Evolutionary conservation across 2,329 filamentous ascomycete genomes (phyloP), one percentile per base, ranked within the genome.

Genomic region (Neonectria faginata): DNA sequence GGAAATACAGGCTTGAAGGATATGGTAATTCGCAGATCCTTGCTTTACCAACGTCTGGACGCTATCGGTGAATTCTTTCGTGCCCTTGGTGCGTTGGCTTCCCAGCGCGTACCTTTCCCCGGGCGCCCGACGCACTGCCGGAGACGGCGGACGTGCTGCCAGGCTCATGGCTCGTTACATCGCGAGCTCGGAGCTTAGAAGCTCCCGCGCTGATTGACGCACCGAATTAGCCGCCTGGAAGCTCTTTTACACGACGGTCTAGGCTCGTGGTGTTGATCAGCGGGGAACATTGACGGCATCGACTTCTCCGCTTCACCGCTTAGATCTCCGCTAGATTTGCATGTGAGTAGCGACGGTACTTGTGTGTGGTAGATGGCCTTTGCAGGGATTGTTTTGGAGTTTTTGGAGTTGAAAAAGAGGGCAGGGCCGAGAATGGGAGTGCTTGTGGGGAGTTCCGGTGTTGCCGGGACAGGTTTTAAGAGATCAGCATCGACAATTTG

Each of bases 181-280:
- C 59, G 55, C 22, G 56, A 18, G 54, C 66, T 67, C 78, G 73
- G 16, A 71, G 64, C 39, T 73, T 75, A 18, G 72, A 44, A 22
- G 73, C 74, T 5, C 76, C 78, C 1, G 45, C 73, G 1, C 77
- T 77, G 31, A 67, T 63, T 44, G 31, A 47, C 53, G 53, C 60
- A 47, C 53, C 44, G 45, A 47, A 25, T 16, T n/a, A 11, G 57
- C n/a, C 27, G 41, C 20, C 14, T 10, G 25, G 50, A 5, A 52
- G 50, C 27, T 18, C 2, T 55, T 33, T 16, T 36, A 16, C 36
- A n/a, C 5, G 1, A 27, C 20, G 27, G 6, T 56, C 27, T 25
- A 27, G 53, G 33, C 18, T 52, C n/a, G 39, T 44, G 29, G 47
- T 39, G 27, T 2, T 14, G 48, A 39, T 36, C 41, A 44, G 48